Evolutionary conservation across 2,329 filamentous ascomycete species (phyloP).

Genomic region (Calonectria henricotiae): DNA sequence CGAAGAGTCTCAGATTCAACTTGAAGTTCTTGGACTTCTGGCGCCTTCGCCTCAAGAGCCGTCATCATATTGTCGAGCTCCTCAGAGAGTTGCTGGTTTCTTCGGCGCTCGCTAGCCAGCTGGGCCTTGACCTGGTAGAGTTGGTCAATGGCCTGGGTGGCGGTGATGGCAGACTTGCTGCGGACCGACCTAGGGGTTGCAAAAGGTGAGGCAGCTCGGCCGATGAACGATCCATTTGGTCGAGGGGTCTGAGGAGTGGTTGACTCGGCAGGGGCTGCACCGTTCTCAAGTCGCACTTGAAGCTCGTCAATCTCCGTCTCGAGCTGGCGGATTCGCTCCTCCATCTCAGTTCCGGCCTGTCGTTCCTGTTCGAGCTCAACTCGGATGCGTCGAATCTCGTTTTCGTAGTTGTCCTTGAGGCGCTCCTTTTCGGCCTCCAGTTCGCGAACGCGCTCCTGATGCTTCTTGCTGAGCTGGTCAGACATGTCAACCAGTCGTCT

Average conservation of each 20-base stretch:
- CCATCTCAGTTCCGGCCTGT: conserved; percentile 64
- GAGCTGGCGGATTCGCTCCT: conserved; percentile 67
- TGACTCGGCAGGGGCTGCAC: conserved; percentile 61
- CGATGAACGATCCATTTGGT: conserved; percentile 70
- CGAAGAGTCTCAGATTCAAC: conserved; percentile 86
- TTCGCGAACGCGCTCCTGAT: conserved; percentile 80
- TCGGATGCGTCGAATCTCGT: conserved; percentile 71
- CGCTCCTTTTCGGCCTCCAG: conserved; percentile 76
- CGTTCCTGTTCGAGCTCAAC: conserved; percentile 72
- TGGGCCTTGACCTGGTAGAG: conserved; percentile 80
- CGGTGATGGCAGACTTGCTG: conserved; percentile 71
- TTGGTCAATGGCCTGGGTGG: conserved; percentile 77
- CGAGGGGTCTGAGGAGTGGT: conserved; percentile 73
- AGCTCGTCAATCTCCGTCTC: conserved; percentile 71
- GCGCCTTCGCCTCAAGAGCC: conserved; percentile 87
- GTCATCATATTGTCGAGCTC: conserved; percentile 90
- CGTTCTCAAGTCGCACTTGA: conserved; percentile 64
- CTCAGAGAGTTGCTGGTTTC: conserved; percentile 81
- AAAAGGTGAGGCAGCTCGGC: conserved; percentile 74
- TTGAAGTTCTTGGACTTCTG: conserved; percentile 89
- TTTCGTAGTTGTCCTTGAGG: conserved; percentile 77
- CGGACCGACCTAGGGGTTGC: conserved; percentile 74
- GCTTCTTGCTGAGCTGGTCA: conserved; percentile 81
- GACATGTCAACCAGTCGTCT: conserved; percentile 87
- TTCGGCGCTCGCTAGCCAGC: conserved; percentile 81